Percentiles rank a stretch among this genome's conserved stretches.
Evolutionary conservation across 129 eudicot genomes (phyloP).

Genomic region (Helianthus tuberosus): DNA sequence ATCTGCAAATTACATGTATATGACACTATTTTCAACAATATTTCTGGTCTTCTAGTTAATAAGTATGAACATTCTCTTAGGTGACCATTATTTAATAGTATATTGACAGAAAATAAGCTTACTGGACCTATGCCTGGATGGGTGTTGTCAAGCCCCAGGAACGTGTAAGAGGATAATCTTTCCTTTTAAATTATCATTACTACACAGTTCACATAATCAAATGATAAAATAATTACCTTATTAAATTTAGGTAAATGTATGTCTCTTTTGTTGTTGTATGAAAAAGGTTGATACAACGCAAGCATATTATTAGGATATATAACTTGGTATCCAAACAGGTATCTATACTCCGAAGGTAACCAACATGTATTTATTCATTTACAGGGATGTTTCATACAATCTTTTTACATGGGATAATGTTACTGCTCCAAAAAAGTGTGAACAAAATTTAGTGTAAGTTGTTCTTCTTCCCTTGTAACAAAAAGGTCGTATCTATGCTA

Average conservation of each 20-base stretch:
- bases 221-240: not conserved
- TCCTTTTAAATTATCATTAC: not conserved
- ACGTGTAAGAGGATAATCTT: conserved; percentile 40
- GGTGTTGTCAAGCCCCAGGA: conserved; percentile 39
- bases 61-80: not conserved
- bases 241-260: not conserved
- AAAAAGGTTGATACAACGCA: not conserved
- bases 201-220: conserved; percentile 19
- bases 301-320: not conserved
- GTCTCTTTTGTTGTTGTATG: not conserved
- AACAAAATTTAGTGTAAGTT: conserved; percentile 59
- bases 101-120: conserved; percentile 67
- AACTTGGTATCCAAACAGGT: not conserved
- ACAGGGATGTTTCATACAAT: conserved; percentile 74
- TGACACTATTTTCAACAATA: too few relatives aligned
- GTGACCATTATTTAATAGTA: conserved; percentile 40
- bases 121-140: conserved; percentile 31
- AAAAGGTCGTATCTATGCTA: too few relatives aligned
- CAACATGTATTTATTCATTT: not conserved
- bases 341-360: not conserved
- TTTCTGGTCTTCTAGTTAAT: too few relatives aligned
- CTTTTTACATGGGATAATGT: conserved; percentile 46
- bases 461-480: not conserved
- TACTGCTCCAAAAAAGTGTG: conserved; percentile 49
- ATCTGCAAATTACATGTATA: too few relatives aligned